These are phyloP conservation scores for Cornus controversa DNA, from an alignment of 148 eudicot species.

Conservation along the genomic window DNA sequence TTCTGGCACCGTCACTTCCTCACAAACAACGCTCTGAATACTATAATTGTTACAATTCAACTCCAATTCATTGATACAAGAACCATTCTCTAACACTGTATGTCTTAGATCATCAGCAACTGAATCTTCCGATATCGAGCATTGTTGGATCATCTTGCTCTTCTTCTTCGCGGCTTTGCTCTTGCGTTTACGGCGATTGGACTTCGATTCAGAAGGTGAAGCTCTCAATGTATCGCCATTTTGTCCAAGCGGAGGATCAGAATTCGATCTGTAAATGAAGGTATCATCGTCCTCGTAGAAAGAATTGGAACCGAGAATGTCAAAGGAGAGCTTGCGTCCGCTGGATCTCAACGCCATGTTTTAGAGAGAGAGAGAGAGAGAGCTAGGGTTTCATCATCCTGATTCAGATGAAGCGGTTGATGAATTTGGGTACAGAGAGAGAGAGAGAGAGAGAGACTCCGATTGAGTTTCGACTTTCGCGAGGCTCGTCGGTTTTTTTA, in stretches of 20 bases:
- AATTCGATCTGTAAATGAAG: conserved; percentile 40
- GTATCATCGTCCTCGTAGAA: conserved; percentile 21
- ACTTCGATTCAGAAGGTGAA: background rate
- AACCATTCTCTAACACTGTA: background rate
- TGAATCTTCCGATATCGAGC: conserved; percentile 14
- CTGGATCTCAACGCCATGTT: conserved; percentile 55
- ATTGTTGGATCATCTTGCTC: conserved; percentile 6
- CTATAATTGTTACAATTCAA: conserved; percentile 13
- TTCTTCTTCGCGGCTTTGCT: conserved; percentile 36
- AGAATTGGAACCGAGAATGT: conserved; percentile 35
- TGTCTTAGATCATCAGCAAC: conserved; percentile 1
- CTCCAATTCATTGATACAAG: background rate
- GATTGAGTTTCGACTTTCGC: background rate
- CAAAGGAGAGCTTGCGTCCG: conserved; percentile 67
- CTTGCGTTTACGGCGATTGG: conserved; percentile 38
- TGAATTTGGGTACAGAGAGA: background rate
- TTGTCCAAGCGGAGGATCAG: conserved; percentile 25
- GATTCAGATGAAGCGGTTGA: background rate
- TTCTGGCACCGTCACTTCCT: conserved; percentile 30
- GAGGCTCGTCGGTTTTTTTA: background rate
- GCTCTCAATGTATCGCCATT: conserved; percentile 15
- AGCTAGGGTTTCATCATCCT: conserved; percentile 4
- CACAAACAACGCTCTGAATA: conserved; percentile 25
- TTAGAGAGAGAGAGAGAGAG: background rate
- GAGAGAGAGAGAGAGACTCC: background rate